Evolutionary conservation across 371 early-diverging fungal species (phyloP).

Genomic region (Thermomucor indicae-seudaticae): DNA sequence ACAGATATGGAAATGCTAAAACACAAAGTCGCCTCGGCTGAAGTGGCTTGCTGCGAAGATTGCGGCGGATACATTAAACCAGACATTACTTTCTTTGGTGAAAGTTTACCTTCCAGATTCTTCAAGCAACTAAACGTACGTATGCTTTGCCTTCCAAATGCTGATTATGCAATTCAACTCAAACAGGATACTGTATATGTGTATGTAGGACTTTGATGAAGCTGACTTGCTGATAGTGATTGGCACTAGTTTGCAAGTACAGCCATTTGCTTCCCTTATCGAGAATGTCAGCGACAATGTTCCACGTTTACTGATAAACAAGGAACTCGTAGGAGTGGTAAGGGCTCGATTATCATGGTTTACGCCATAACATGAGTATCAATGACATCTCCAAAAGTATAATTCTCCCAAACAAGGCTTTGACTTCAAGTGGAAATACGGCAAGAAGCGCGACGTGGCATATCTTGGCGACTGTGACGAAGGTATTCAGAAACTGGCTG

Average conservation of each 20-base stretch:
- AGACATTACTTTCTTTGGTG: conserved; percentile 95
- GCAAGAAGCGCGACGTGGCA: conserved; percentile 69
- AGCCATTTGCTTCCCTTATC: conserved; percentile 86
- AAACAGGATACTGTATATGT: background rate
- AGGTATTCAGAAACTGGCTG: conserved; percentile 56
- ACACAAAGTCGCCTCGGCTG: conserved; percentile 42
- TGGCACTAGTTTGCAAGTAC: conserved; percentile 84
- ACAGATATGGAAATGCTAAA: conserved; percentile 38
- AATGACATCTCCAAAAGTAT: conserved; percentile 6
- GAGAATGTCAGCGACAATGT: conserved; percentile 56
- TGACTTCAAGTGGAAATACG: conserved; percentile 74
- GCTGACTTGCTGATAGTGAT: conserved; percentile 90
- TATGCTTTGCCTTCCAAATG: background rate
- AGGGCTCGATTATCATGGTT: conserved; percentile 3
- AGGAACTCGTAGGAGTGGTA: conserved; percentile 71
- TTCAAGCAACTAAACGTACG: conserved; percentile 48
- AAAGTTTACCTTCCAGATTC: conserved; percentile 79
- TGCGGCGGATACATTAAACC: conserved; percentile 86
- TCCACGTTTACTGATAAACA: conserved; percentile 88
- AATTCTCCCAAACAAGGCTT: conserved; percentile 56
- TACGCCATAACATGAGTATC: background rate
- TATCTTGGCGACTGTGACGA: conserved; percentile 79
- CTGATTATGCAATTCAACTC: background rate
- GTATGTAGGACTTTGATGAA: conserved; percentile 54
- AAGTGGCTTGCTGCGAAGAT: conserved; percentile 62